These are phyloP conservation scores for Beauveria asiatica DNA, from an alignment of 2,329 filamentous ascomycete genomes.

Conservation along the genomic window DNA sequence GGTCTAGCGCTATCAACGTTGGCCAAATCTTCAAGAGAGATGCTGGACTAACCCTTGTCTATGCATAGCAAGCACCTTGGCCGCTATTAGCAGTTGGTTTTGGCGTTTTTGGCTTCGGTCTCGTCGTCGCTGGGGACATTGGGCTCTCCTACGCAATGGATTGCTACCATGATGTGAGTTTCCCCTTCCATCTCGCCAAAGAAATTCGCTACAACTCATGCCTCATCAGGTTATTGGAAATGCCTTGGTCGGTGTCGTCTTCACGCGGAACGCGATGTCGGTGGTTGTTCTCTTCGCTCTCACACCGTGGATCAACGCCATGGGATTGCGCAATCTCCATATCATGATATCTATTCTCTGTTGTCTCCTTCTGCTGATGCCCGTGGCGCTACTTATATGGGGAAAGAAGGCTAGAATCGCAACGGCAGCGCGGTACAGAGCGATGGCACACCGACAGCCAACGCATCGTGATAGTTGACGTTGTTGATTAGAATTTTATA, in stretches of 20 bases:
- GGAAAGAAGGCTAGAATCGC: conserved; percentile 12
- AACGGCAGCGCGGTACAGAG: conserved; percentile 10
- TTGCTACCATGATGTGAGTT: conserved; percentile 26
- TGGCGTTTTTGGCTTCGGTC: conserved; percentile 28
- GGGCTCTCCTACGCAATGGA: conserved; percentile 27
- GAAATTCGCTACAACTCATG: not conserved
- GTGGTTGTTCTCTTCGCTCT: conserved; percentile 17
- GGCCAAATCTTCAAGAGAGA: too few species aligned
- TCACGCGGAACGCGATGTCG: conserved; percentile 18
- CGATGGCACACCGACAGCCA: conserved; percentile 9
- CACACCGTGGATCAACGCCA: conserved; percentile 17
- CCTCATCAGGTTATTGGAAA: conserved; percentile 17
- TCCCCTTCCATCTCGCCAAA: not conserved
- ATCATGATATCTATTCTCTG: conserved; percentile 12
- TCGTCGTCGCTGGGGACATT: conserved; percentile 25
- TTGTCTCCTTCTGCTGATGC: conserved; percentile 9
- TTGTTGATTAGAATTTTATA: not conserved
- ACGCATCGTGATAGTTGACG: conserved; percentile 7
- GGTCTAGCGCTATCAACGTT: not conserved
- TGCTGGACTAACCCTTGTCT: not conserved
- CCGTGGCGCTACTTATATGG: conserved; percentile 11
- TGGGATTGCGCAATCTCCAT: conserved; percentile 15
- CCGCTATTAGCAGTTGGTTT: conserved; percentile 27
- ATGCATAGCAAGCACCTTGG: conserved; percentile 27
- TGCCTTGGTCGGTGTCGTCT: conserved; percentile 17